Evolutionary conservation across 2,329 filamentous ascomycete species (phyloP).

Genomic region (Teratosphaeria gauchensis): DNA sequence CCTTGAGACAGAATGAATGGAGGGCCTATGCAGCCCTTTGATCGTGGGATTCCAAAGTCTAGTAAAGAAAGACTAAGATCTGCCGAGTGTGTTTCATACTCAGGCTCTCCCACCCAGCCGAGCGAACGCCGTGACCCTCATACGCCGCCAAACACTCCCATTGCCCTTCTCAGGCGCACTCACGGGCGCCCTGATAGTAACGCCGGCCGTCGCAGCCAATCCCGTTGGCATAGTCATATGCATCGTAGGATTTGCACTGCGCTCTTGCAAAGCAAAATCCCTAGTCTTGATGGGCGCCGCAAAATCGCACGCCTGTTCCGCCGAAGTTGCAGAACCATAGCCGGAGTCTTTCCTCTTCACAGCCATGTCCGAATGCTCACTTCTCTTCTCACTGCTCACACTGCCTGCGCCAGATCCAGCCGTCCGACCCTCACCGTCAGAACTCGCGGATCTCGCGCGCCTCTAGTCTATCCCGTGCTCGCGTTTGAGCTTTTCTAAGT

Average conservation of each 20-base stretch:
- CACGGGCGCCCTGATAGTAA: conserved; percentile 6
- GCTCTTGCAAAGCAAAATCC: conserved; percentile 16
- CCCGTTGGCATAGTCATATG: conserved; percentile 4
- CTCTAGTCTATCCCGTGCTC: conserved; percentile 94
- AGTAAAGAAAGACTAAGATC: background rate
- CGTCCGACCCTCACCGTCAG: conserved; percentile 18
- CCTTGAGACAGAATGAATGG: too few relatives aligned
- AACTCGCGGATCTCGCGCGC: conserved; percentile 21
- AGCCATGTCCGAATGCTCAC: background rate
- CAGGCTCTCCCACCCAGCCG: background rate
- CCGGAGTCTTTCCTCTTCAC: conserved; percentile 21
- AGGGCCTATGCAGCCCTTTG: too few relatives aligned
- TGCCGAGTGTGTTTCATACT: background rate
- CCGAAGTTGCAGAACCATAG: conserved; percentile 3
- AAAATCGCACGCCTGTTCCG: conserved; percentile 5
- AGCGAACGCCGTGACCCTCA: conserved; percentile 11
- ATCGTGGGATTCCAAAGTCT: background rate
- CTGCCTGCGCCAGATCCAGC: conserved; percentile 15
- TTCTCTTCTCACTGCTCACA: conserved; percentile 2
- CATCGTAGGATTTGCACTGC: conserved; percentile 6
- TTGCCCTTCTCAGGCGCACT: conserved; percentile 8
- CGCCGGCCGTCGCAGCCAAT: conserved; percentile 6
- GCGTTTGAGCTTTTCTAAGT: conserved; percentile 95
- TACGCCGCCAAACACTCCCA: conserved; percentile 13
- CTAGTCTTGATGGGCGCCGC: conserved; percentile 15